Evolutionary conservation across 2,329 filamentous ascomycete species (phyloP), one percentile per base, ranked within the genome.

Genomic region (Fusarium equiseti): DNA sequence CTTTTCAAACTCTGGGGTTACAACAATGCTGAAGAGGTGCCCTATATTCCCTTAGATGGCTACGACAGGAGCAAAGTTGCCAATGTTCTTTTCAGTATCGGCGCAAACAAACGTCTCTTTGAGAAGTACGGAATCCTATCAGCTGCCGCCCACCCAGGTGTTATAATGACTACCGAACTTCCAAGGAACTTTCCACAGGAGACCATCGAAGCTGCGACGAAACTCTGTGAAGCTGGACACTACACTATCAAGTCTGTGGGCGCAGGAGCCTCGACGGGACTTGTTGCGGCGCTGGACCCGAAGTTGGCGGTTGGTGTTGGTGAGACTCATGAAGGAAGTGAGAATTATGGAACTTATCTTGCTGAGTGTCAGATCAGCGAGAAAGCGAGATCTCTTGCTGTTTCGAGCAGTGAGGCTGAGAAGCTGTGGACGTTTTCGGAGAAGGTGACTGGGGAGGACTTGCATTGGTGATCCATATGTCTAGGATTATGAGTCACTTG

Each of bases 351-450:
- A 46, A 5, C 51, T 0, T 65, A 20, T 18, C 51, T 65, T 2
- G 26, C 18, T 12, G 60, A 65, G 5, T 65, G 62, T 1, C 62
- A 65, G 11, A 42, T 65, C 11, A 46, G 7, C 1, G 6, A 7
- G 20, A 10, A 8, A 11, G 62, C 62, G 3, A 42, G 5, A 2
- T 50, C 51, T 0, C 3, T 65, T n/a, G 60, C 60, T 7, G 62
- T 65, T 16, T 65, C 60, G 9, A 22, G 20, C 11, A 45, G 51
- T 26, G 62, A 65, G 40, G 62, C 51, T 42, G 11, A 65, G 40
- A 65, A 35, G 15, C 18, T 65, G 26, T 65, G 62, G 62, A 18
- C 9, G 20, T 65, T 59, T 44, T 65, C 60, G 24, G 62, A 59
- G 15, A 44, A 51, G 40, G 45, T 16, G 1, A 65, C 45, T 35